Conservation (phyloP, 805 yeast genomes). For the Wickerhamiella vanderwaltii region DNA sequence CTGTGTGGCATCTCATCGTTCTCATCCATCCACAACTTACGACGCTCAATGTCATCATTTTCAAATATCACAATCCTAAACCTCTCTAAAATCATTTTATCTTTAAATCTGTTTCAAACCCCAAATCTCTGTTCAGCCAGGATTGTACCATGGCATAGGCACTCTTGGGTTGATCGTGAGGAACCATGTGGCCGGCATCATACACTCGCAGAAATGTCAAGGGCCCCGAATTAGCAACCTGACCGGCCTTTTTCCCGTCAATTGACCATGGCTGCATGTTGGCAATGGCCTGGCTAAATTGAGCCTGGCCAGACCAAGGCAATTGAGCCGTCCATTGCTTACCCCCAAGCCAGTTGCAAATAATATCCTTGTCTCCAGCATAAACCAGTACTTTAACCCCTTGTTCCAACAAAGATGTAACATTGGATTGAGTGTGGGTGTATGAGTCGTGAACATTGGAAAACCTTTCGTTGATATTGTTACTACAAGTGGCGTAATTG, state of each 20-base stretch:
- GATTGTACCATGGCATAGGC: constrained; percentile 58
- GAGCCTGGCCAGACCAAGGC: constrained; percentile 44
- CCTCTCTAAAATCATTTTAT: too few relatives aligned
- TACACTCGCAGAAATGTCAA: constrained; percentile 67
- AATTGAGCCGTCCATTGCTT: constrained; percentile 63
- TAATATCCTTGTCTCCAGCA: constrained; percentile 93
- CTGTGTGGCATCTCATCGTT: too few relatives aligned
- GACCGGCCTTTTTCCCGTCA: constrained; percentile 43
- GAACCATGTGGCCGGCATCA: constrained; percentile 90
- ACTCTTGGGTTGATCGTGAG: constrained; percentile 70
- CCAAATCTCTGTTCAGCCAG: constrained; percentile 38
- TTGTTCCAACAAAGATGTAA: constrained; percentile 55
- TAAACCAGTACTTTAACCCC: constrained; percentile 73
- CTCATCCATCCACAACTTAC: too few relatives aligned
- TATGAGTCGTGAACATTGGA: constrained; percentile 49
- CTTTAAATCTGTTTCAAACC: not conserved
- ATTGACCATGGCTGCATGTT: constrained; percentile 32
- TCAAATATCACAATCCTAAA: too few relatives aligned
- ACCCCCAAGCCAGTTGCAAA: constrained; percentile 94
- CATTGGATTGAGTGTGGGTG: constrained; percentile 70
- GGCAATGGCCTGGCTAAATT: constrained; percentile 31
- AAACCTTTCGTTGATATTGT: constrained; percentile 57
- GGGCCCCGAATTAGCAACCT: constrained; percentile 52
- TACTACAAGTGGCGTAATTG: constrained; percentile 57
- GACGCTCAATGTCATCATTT: too few relatives aligned